Base-by-base conservation (phyloP, 1,284 basidiomycete genomes). In the Fomitiporia mediterranea region DNA sequence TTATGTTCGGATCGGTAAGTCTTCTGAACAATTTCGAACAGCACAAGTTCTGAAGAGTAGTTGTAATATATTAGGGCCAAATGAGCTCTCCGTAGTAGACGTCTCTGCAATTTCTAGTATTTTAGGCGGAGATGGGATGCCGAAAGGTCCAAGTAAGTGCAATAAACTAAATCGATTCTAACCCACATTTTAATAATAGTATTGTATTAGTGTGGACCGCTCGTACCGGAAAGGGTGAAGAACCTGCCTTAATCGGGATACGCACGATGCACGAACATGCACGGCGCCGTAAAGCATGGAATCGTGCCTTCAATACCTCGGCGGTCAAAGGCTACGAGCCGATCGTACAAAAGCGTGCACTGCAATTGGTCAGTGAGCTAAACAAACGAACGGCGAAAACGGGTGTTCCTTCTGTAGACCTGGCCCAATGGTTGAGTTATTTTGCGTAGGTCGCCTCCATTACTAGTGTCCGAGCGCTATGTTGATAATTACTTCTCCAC, bases 281-380 rank as follows among this genome's bases (percentile, higher is more conserved):
- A 3, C 64, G 67, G 8, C 64, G 71, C 32, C 72, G 76, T 28
- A 68, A 68, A 51, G 68, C 68, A 6, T 78, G 77, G 77, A 73
- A 69, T 57, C 67, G 69, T 37, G 76, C 70, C 4, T 75, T 77
- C 60, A 70, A 65, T 48, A 66, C 67, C 4, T 61, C 67, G 19
- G 65, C 73, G 4, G 59, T 78, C 19, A 72, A 66, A 59, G 71
- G 68, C 25, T 77, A 76, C 53, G 66, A 73, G 49, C 68, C 68
- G 0, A 56, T 73, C 23, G 60, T 76, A 50, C 57, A 63, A 32
- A 57, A 59, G 21, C 66, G 73, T 15, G 67, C 68, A 11, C 59
- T 44, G 8, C 70, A 76, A 55, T 63, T 78, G 6, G 63, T 70
- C 1, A 64, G 67, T 34, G 55, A 59, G 17, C 59, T 78, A 11